Base-by-base conservation (phyloP, 2,329 filamentous ascomycete genomes). In the Curvularia spicifera region DNA sequence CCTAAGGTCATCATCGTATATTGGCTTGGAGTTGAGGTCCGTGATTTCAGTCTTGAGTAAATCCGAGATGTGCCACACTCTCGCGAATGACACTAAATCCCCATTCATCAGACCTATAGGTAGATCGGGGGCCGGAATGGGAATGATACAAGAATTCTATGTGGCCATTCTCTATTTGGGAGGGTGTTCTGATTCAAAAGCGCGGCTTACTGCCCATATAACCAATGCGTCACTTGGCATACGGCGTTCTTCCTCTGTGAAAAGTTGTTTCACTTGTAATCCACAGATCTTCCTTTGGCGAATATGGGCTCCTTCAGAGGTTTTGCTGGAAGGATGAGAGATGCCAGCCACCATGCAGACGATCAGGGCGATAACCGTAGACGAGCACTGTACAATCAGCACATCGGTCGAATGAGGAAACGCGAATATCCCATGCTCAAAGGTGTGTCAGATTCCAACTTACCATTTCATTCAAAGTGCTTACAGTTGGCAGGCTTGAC, bases 361-460 rank as follows among this genome's bases (percentile, higher is more conserved):
- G 5, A n/a, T 18, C 13, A 31, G 8, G 20, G 28, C 13, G 33
- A 42, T 15, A 28, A 58, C 12, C n/a, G 9, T 40, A 48, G 57
- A 31, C 56, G 57, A 24, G n/a, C 56, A 13, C 50, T 35, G 3
- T 68, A 69, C 28, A 63, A 69, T 45, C 44, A 53, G 15, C 47
- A 51, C 0, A 54, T 68, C 28, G 56, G 53, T 26, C 44, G 35
- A 10, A 51, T 71, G 35, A 60, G 66, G 24, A 63, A 63, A 28
- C 22, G 13, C 5, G 68, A 72, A 51, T 72, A 71, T 37, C 68
- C 68, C 4, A 71, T 72, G 70, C 57, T 72, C 2, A 63, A 53
- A 53, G 70, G 70, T 69, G 55, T 33, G 39, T 39, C n/a, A 28
- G 1, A n/a, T 24, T 28, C 3, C 46, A 3, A 28, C 1, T 1